Percentiles rank a stretch among this genome's conserved stretches.
These are phyloP conservation scores for Xanthoconium purpureum DNA, from an alignment of 768 basidiomycete genomes.

Conservation along the genomic window DNA sequence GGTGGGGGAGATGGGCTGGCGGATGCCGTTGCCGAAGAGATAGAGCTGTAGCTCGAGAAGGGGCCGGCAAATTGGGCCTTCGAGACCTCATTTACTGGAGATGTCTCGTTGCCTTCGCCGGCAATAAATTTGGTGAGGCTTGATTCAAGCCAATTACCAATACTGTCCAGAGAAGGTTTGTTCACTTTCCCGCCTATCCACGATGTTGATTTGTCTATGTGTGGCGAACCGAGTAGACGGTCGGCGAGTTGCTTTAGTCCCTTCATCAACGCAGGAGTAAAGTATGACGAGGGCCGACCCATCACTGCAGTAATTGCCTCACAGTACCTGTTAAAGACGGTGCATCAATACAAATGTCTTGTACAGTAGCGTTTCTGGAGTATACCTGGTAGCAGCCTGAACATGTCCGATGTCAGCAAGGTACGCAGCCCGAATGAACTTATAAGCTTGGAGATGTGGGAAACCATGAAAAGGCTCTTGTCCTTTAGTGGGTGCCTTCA, in stretches of 20 bases:
- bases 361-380: not conserved
- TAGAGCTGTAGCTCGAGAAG: constrained; percentile 90
- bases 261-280: constrained; percentile 61
- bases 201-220: constrained; percentile 72
- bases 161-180: constrained; percentile 88
- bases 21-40: constrained; percentile 77
- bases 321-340: constrained; percentile 68
- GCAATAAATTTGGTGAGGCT: constrained; percentile 93
- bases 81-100: constrained; percentile 34
- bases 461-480: constrained; percentile 83
- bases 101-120: constrained; percentile 68
- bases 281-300: constrained; percentile 61
- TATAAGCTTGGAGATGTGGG: constrained; percentile 84
- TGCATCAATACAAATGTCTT: constrained; percentile 4
- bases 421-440: constrained; percentile 69
- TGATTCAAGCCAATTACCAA: constrained; percentile 90
- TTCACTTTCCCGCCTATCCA: constrained; percentile 87
- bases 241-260: constrained; percentile 78
- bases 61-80: constrained; percentile 61
- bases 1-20: constrained; percentile 76
- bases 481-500: constrained; percentile 71
- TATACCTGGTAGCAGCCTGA: constrained; percentile 69
- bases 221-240: constrained; percentile 68
- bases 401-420: constrained; percentile 83
- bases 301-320: constrained; percentile 79